Percentiles rank a stretch among this genome's conserved stretches.
These are phyloP conservation scores for Ophiostoma ips DNA, from an alignment of 2,329 filamentous ascomycete species.

Conservation along the genomic window DNA sequence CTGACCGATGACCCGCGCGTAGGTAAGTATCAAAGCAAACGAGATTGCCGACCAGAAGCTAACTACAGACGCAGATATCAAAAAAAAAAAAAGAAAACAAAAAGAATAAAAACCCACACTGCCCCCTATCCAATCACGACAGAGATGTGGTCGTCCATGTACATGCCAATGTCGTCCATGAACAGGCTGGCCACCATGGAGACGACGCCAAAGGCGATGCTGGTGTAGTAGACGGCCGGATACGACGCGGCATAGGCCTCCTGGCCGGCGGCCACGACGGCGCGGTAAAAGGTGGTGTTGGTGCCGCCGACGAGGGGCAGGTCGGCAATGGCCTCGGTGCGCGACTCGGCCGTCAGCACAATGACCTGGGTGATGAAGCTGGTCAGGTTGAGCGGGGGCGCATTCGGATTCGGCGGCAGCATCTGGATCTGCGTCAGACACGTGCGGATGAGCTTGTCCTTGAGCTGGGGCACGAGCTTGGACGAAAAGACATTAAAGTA, in stretches of 20 bases:
- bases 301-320: slow-evolving; percentile 36
- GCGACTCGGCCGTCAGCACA: slow-evolving; percentile 35
- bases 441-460: slow-evolving; percentile 33
- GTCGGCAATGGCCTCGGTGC: slow-evolving; percentile 32
- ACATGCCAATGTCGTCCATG: slow-evolving; percentile 42
- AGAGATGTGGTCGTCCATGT: slow-evolving; percentile 44
- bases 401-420: slow-evolving; percentile 17
- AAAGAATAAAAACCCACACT: neutral
- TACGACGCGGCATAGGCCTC: slow-evolving; percentile 44
- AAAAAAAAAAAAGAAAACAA: neutral
- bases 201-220: slow-evolving; percentile 43
- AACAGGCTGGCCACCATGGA: slow-evolving; percentile 44
- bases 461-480: slow-evolving; percentile 31
- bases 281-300: slow-evolving; percentile 19
- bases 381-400: slow-evolving; percentile 4
- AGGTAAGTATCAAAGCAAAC: too few species aligned
- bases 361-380: slow-evolving; percentile 28
- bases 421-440: slow-evolving; percentile 27
- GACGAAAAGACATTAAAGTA: slow-evolving; percentile 40
- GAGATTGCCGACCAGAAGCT: too few species aligned
- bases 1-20: too few species aligned
- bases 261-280: slow-evolving; percentile 37
- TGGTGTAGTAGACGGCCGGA: slow-evolving; percentile 46
- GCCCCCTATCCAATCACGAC: slow-evolving; percentile 29
- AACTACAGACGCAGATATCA: too few species aligned